Evolutionary conservation across 177 flowering plant species (phyloP), one percentile per base, ranked within the genome.

Genomic region (Vitis hybrid): DNA sequence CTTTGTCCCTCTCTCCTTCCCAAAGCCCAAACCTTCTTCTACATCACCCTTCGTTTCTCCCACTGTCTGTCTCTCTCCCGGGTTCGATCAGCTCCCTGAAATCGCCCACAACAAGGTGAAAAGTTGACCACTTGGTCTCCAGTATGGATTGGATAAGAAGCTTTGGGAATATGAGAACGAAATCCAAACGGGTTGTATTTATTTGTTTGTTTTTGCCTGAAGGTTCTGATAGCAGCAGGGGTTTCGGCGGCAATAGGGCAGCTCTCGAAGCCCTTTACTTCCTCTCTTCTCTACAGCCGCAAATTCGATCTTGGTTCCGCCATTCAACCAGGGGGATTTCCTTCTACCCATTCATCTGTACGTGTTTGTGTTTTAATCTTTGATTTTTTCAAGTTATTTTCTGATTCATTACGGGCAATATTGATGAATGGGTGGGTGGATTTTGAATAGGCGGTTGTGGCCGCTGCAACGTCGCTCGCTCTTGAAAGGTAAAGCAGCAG

Each of bases 311-410:
- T 86, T 49, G 83, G 66, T 75, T 63, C 87, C 13, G 70, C 80
- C 0, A 0, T 88, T 72, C 85, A 79, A 16, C 75, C 97, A 27
- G 97, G 98, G 8, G 97, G 98, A n/a, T 91, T 94, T 72, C 97
- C 98, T 69, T 94, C 98, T 0, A 82, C 90, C 27, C 98, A 94
- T 82, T 92, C 98, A 27, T 84, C 98, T 62, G 97, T 94, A 83
- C 61, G 76, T 11, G 50, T 11, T 4, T n/a, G 18, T 30, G 10
- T 6, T 51, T 7, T 56, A 7, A 21, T 60, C 57, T 4, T 40
- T 52, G 55, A 14, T 30, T 11, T 51, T 49, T 21, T 13, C 48
- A 18, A 52, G n/a, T 30, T 3, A 16, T 6, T 52, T 49, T 54
- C 5, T 21, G 2, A 50, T 21, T 16, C 4, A 19, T 51, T 40